Evolutionary conservation across 345 rosid genomes (phyloP), one percentile per base, ranked within the genome.

Genomic region (Moricandia moricandioides): DNA sequence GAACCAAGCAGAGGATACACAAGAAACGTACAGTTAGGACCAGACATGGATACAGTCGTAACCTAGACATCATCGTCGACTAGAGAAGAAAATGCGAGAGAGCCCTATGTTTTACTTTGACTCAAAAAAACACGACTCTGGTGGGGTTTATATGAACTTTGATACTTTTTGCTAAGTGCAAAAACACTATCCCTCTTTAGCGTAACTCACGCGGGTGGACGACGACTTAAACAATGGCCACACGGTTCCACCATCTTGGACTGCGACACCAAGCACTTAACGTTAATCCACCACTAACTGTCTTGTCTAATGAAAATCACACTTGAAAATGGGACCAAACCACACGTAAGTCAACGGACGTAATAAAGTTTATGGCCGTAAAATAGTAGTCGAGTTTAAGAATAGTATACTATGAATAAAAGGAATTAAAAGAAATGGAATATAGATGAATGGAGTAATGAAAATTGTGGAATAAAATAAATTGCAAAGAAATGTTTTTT

Each of bases 21-120:
- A 77, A 55, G 62, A 71, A 65, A 62, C 55, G 65, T 54, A 16
- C 17, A 17, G 56, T 37, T 60, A 65, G 60, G 60, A 77, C 43
- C 7, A 71, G 62, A 71, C 4, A 58, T 11, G 13, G 67, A 13
- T 17, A 71, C 62, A 12, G 31, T 70, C 67, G 43, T 31, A 65
- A 29, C 67, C 12, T 14, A 16, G 64, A 5, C 31, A 24, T 24
- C 76, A 71, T 77, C 72, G 24, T 35, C 39, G 63, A 29, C 65
- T 12, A 37, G 52, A 63, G 33, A 63, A 21, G 17, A 11, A 63
- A 14, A 21, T 63, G 33, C 33, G 18, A 64, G 54, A 62, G 51
- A 35, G 27, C 1, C 8, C 45, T 17, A 6, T 17, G 21, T 34
- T 26, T 27, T 33, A 26, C n/a, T 65, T 65, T 65, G 5, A 54